phyloP scores from a whole-genome alignment of 2,329 filamentous ascomycete species.

The Fusarium sp. region DNA sequence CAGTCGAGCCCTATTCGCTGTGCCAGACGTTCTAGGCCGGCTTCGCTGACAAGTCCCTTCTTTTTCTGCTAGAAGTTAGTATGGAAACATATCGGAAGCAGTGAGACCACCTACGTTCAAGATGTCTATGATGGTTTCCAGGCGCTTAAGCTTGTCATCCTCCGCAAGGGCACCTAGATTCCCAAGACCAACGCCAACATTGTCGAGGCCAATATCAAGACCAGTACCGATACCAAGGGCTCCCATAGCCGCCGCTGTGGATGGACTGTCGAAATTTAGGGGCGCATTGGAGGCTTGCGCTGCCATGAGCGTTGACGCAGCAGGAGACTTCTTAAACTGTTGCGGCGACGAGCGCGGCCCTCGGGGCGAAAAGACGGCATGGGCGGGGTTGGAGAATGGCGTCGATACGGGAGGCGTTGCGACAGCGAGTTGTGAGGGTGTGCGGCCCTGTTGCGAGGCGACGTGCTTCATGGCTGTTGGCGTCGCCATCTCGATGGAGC shows the following conservation, averaged over 20 bases:
- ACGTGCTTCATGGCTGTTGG: conserved; percentile 60
- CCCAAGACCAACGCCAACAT: conserved; percentile 58
- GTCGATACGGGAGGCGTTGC: conserved; percentile 72
- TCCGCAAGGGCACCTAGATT: conserved; percentile 55
- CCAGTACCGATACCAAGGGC: conserved; percentile 59
- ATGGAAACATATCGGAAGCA: not conserved
- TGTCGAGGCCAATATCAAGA: conserved; percentile 62
- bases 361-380: conserved; percentile 66
- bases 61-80: conserved; percentile 46
- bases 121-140: conserved; percentile 60
- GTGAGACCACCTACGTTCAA: conserved; percentile 54
- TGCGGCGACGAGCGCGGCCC: conserved; percentile 68
- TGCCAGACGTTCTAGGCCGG: conserved; percentile 75
- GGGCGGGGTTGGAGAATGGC: conserved; percentile 66
- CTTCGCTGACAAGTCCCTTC: conserved; percentile 74
- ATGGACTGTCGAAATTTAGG: conserved; percentile 70
- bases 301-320: conserved; percentile 59
- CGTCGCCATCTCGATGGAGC: conserved; percentile 54
- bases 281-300: conserved; percentile 55
- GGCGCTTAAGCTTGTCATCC: conserved; percentile 63
- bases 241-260: conserved; percentile 67
- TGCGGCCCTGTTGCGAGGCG: conserved; percentile 54
- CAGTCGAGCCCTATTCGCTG: conserved; percentile 71
- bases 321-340: conserved; percentile 69
- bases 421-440: conserved; percentile 60